Percentiles rank a stretch among this genome's conserved stretches.
Evolutionary conservation across 441 rosid genomes (phyloP).

Genomic region (Melianthus villosus): DNA sequence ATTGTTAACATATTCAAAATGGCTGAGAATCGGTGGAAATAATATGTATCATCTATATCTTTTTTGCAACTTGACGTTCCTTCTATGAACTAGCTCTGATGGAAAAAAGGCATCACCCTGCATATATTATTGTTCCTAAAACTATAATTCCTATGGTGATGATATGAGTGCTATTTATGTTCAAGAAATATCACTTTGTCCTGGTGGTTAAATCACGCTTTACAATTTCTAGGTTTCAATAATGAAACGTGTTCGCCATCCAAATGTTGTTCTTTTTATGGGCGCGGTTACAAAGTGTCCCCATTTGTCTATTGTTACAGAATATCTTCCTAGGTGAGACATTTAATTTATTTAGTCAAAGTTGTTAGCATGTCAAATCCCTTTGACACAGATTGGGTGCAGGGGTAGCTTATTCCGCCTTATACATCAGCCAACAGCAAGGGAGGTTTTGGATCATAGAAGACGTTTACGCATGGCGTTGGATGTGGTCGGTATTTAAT

Average conservation of each 20-base stretch:
- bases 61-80: no score
- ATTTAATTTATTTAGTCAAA: neutral
- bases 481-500: slow-evolving; percentile 57
- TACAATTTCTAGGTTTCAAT: slow-evolving; percentile 53
- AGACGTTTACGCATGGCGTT: slow-evolving; percentile 78
- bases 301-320: slow-evolving; percentile 82
- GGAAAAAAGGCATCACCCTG: no score
- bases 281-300: slow-evolving; percentile 87
- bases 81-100: no score
- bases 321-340: slow-evolving; percentile 75
- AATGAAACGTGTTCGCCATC: slow-evolving; percentile 94
- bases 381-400: no score
- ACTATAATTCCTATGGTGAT: no score
- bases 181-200: no score
- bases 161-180: no score
- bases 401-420: slow-evolving; percentile 92
- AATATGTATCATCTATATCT: no score
- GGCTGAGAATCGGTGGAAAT: no score
- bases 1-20: no score
- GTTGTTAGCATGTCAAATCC: slow-evolving; percentile 3
- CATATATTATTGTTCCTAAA: no score
- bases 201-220: no score
- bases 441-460: slow-evolving; percentile 76
- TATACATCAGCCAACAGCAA: slow-evolving; percentile 71
- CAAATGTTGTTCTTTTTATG: slow-evolving; percentile 95